Evolutionary conservation across 2,329 filamentous ascomycete species (phyloP).

Genomic region (Cryoendolithus antarcticus): DNA sequence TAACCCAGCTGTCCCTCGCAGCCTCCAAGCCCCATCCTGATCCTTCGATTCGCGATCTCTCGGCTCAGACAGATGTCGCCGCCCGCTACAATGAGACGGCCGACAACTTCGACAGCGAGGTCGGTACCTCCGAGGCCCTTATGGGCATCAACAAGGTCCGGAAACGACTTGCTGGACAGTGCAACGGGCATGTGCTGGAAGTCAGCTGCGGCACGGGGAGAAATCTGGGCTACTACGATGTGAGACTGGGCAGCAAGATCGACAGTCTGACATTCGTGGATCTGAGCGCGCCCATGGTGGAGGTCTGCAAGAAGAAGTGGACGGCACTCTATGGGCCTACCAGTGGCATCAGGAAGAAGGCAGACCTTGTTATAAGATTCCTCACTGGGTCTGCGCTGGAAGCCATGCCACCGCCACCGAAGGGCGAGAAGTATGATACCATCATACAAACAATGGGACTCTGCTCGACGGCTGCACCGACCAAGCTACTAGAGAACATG

Average conservation of each 20-base stretch:
- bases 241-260: slow-evolving; percentile 14
- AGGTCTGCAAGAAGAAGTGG: slow-evolving; percentile 37
- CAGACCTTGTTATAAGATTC: slow-evolving; percentile 22
- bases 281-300: slow-evolving; percentile 35
- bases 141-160: slow-evolving; percentile 30
- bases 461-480: slow-evolving; percentile 36
- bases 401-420: slow-evolving; percentile 23
- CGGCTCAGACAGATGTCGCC: slow-evolving; percentile 28
- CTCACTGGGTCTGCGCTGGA: slow-evolving; percentile 32
- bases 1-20: slow-evolving; percentile 24
- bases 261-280: slow-evolving; percentile 36
- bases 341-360: slow-evolving; percentile 8
- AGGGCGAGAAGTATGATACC: slow-evolving; percentile 31
- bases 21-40: slow-evolving; percentile 15
- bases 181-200: slow-evolving; percentile 36
- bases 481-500: slow-evolving; percentile 32
- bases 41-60: slow-evolving; percentile 12
- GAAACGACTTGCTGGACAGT: slow-evolving; percentile 28
- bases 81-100: slow-evolving; percentile 35
- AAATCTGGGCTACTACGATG: slow-evolving; percentile 34
- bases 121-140: slow-evolving; percentile 31
- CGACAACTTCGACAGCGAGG: slow-evolving; percentile 34
- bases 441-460: slow-evolving; percentile 41
- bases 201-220: slow-evolving; percentile 38
- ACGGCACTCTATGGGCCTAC: slow-evolving; percentile 24